Evolutionary conservation across 345 rosid genomes (phyloP).

Genomic region (Passiflora organensis): DNA sequence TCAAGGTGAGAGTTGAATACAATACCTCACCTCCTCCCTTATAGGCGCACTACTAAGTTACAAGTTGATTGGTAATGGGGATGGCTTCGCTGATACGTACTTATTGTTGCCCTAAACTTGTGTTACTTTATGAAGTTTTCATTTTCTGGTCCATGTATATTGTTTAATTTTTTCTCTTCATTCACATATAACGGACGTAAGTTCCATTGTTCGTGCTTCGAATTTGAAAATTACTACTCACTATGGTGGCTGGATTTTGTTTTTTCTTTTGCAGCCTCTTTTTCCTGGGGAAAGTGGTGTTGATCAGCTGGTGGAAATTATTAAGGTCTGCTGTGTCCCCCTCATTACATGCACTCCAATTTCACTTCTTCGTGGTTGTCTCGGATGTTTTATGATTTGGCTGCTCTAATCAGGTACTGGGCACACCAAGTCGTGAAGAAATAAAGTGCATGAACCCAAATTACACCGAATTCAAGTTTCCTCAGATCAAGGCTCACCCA

Average conservation of each 20-base stretch:
- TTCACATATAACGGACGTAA: no score
- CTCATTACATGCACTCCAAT: neutral
- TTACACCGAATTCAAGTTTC: slow-evolving; percentile 93
- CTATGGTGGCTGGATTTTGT: slow-evolving; percentile 5
- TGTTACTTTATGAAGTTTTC: no score
- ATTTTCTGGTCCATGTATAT: no score
- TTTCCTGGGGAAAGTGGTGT: slow-evolving; percentile 98
- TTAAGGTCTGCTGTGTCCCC: slow-evolving; percentile 49
- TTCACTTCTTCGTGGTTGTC: neutral
- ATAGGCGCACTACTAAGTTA: no score
- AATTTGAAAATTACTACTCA: no score
- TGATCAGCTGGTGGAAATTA: slow-evolving; percentile 96
- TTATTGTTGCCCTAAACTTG: no score
- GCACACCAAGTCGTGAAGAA: slow-evolving; percentile 97
- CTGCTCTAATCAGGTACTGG: slow-evolving; percentile 53
- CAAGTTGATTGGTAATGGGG: no score
- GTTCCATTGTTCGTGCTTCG: no score
- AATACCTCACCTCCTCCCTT: no score
- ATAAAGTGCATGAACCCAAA: slow-evolving; percentile 98
- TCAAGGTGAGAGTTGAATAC: no score
- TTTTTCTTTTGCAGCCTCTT: slow-evolving; percentile 56
- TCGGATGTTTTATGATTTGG: neutral
- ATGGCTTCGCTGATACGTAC: no score
- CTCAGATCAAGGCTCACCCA: slow-evolving; percentile 98
- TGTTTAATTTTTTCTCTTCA: no score